Evolutionary conservation across 1,284 basidiomycete genomes (phyloP).

Genomic region (Phenoliferia sp.): DNA sequence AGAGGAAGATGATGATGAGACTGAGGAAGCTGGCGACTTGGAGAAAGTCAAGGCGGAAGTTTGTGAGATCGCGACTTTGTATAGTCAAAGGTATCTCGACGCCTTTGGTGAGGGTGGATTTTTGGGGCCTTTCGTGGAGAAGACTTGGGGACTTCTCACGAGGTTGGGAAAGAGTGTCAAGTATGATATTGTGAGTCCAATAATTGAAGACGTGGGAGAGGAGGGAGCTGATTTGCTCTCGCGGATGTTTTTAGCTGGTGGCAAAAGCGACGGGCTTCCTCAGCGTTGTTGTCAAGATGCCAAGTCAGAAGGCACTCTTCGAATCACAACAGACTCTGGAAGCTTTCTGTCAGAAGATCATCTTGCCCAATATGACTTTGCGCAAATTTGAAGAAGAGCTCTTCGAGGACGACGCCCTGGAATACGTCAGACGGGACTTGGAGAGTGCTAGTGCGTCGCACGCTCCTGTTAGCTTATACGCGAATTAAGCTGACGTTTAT

Average conservation of each 20-base stretch:
- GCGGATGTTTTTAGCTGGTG: constrained; percentile 56
- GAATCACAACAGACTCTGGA: constrained; percentile 65
- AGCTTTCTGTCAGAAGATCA: constrained; percentile 80
- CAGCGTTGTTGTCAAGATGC: constrained; percentile 70
- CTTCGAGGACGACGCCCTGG: constrained; percentile 95
- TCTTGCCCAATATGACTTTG: constrained; percentile 85
- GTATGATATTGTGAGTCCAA: constrained; percentile 66
- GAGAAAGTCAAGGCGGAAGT: constrained; percentile 84
- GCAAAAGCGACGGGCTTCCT: constrained; percentile 90
- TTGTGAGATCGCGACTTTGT: constrained; percentile 89
- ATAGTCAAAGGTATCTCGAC: constrained; percentile 86
- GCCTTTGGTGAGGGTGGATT: constrained; percentile 57
- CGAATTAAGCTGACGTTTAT: constrained; percentile 2
- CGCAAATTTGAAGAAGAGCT: constrained; percentile 87
- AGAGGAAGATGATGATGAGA: constrained; percentile 60
- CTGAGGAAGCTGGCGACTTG: constrained; percentile 70
- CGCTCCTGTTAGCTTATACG: constrained; percentile 5
- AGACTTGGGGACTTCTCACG: constrained; percentile 85
- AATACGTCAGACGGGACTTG: constrained; percentile 88
- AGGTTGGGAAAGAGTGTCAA: constrained; percentile 64
- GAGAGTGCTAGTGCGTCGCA: constrained; percentile 56
- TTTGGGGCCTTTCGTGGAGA: constrained; percentile 63
- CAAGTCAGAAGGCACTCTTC: constrained; percentile 58
- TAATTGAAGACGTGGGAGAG: not conserved
- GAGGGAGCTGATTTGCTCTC: not conserved